Evolutionary conservation across 495 filamentous ascomycete genomes (phyloP).

Genomic region (Chaetomidium leptoderma): DNA sequence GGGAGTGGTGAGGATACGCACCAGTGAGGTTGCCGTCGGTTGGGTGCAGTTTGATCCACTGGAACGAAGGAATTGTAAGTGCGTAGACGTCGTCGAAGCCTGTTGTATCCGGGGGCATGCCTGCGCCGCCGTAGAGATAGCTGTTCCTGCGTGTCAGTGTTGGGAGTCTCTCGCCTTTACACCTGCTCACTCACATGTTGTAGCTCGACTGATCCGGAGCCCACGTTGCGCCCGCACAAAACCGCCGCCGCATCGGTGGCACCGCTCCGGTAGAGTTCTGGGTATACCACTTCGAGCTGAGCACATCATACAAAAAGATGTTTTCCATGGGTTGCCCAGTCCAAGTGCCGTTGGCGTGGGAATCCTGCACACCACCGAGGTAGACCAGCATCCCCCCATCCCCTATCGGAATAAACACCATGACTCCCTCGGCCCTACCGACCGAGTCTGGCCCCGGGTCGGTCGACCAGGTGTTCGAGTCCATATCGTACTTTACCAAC

Average conservation of each 20-base stretch:
- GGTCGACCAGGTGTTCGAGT: conserved; percentile 38
- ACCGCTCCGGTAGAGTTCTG: conserved; percentile 47
- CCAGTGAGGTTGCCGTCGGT: conserved; percentile 29
- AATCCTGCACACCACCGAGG: conserved; percentile 47
- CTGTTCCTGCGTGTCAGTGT: conserved; percentile 23
- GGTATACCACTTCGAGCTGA: conserved; percentile 50
- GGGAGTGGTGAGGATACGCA: conserved; percentile 40
- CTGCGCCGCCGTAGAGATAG: conserved; percentile 51
- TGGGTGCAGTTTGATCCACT: conserved; percentile 51
- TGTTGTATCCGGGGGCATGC: conserved; percentile 35
- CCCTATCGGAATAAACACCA: conserved; percentile 50
- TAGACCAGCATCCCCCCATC: conserved; percentile 51
- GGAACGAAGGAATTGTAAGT: conserved; percentile 53
- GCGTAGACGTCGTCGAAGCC: conserved; percentile 57
- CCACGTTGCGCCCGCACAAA: conserved; percentile 53
- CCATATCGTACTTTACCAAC: conserved; percentile 46
- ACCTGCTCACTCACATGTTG: conserved; percentile 48
- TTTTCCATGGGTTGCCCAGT: conserved; percentile 33
- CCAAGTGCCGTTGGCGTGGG: conserved; percentile 28
- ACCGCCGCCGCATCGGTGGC: conserved; percentile 45
- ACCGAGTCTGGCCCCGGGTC: conserved; percentile 42
- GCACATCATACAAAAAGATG: conserved; percentile 52
- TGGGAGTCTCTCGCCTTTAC: too few species aligned
- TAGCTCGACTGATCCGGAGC: conserved; percentile 51
- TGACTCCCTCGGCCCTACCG: conserved; percentile 42